Conservation (phyloP, 768 basidiomycete genomes). For the Leccinum barrowsii region DNA sequence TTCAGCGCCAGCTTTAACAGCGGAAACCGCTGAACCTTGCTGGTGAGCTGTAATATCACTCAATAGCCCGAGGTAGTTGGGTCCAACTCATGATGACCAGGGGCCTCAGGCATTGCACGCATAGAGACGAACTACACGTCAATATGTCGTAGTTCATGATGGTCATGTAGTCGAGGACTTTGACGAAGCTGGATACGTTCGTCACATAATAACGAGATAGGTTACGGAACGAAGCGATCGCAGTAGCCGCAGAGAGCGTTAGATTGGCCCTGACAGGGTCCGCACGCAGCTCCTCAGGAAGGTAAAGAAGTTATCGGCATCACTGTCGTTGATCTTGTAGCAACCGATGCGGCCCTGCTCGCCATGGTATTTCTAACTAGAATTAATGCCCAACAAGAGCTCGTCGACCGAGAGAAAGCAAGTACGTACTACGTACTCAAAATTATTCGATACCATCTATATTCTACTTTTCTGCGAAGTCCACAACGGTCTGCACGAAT, state of each 20-base stretch:
- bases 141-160: constrained; percentile 64
- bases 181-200: constrained; percentile 57
- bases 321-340: constrained; percentile 53
- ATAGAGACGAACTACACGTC: neutral
- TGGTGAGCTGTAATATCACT: neutral
- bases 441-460: constrained; percentile 49
- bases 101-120: constrained; percentile 35
- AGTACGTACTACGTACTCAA: constrained; percentile 27
- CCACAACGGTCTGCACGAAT: neutral
- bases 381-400: constrained; percentile 7
- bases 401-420: neutral
- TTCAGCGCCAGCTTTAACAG: neutral
- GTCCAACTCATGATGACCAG: constrained; percentile 28
- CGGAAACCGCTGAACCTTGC: neutral
- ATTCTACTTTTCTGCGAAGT: constrained; percentile 46
- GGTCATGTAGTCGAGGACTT: constrained; percentile 62
- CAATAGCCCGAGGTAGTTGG: neutral
- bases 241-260: constrained; percentile 65
- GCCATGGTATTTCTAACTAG: constrained; percentile 85
- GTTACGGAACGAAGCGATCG: constrained; percentile 62
- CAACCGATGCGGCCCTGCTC: constrained; percentile 56
- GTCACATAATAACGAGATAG: constrained; percentile 53
- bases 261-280: constrained; percentile 49
- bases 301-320: constrained; percentile 71
- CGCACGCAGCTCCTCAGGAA: constrained; percentile 68